Evolutionary conservation across 169 alveolate genomes (phyloP).

Genomic region (Eimeria maxima): DNA sequence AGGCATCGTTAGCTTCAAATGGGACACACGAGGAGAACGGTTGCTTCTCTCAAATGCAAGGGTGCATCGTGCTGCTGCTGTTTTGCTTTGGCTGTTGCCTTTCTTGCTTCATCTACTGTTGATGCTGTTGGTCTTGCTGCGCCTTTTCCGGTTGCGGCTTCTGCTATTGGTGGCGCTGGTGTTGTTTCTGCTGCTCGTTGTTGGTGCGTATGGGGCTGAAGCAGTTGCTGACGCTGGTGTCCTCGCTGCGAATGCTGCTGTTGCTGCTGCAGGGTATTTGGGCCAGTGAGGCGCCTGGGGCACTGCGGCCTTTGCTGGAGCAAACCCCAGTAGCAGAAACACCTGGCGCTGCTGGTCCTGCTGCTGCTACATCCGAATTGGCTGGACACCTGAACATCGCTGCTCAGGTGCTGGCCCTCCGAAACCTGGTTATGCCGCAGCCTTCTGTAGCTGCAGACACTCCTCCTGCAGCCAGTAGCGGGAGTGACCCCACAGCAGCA

Average conservation of each 20-base stretch:
- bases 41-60: not conserved
- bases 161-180: not conserved
- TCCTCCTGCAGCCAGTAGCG: not conserved
- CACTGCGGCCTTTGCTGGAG: not conserved
- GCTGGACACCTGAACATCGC: not conserved
- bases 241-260: not conserved
- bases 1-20: not conserved
- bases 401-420: conserved; percentile 30
- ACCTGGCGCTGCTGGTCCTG: conserved; percentile 16
- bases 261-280: conserved; percentile 36
- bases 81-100: not conserved
- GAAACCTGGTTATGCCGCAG: not conserved
- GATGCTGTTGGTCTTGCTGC: not conserved
- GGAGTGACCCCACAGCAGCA: conserved; percentile 7
- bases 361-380: conserved; percentile 20
- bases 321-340: not conserved
- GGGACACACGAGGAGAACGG: not conserved
- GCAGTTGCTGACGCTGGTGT: not conserved
- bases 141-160: not conserved
- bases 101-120: not conserved
- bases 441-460: conserved; percentile 40
- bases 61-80: no score
- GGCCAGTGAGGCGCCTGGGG: conserved; percentile 22
- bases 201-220: not conserved
- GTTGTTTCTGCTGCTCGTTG: not conserved